A percentile compares a stretch with the other conserved stretches of the same genome.
Conservation (phyloP, 129 eudicot genomes). For the Saussurea involucrata region DNA sequence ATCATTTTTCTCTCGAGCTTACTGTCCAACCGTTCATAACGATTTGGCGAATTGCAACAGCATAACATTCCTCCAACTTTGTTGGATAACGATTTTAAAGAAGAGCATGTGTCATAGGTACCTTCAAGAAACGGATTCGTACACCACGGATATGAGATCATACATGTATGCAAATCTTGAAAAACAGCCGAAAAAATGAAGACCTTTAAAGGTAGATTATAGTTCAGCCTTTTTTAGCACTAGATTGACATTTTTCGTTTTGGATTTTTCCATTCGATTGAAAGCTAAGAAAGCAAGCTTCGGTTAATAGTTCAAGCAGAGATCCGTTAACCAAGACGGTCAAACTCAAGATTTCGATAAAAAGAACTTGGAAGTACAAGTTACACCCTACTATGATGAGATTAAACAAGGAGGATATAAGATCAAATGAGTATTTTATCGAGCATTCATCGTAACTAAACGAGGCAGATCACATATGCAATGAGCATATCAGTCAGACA, state of each 20-base stretch:
- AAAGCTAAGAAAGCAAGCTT: conserved; percentile 1
- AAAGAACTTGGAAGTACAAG: not conserved
- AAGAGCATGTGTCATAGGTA: conserved; percentile 26
- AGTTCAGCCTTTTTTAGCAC: not conserved
- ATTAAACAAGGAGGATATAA: not conserved
- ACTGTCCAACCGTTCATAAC: conserved; percentile 52
- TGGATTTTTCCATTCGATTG: not conserved
- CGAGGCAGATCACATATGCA: not conserved
- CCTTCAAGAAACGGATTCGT: conserved; percentile 31
- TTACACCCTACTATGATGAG: not conserved
- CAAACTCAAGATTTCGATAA: not conserved
- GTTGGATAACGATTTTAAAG: conserved; percentile 44
- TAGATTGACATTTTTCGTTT: not conserved
- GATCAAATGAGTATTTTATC: not conserved
- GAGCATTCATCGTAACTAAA: not conserved
- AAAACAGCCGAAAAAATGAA: not conserved
- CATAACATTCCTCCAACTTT: conserved; percentile 56
- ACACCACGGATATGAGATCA: conserved; percentile 3
- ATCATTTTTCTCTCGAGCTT: conserved; percentile 59
- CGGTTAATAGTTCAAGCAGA: not conserved
- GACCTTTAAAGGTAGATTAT: not conserved
- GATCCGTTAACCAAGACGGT: not conserved
- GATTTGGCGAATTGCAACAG: conserved; percentile 33
- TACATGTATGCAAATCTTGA: not conserved
- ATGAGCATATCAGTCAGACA: not conserved